Base-by-base conservation (phyloP, 2,329 filamentous ascomycete genomes). In the Colletotrichum sp. region DNA sequence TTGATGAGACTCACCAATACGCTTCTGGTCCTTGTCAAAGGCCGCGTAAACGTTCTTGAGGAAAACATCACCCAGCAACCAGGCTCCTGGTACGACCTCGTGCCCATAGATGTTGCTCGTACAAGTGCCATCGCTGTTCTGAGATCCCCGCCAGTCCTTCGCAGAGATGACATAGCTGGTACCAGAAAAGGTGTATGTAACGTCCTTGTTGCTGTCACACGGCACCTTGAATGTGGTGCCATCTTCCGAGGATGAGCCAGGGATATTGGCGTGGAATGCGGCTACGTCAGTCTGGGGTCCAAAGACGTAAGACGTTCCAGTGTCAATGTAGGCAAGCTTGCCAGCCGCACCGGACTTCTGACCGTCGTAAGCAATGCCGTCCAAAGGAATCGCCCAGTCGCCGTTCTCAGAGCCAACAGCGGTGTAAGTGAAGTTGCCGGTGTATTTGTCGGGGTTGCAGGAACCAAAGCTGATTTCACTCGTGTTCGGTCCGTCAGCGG, bases 21-120 rank as follows among this genome's bases (percentile, higher is more conserved):
- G 90, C 59, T 83, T 85, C 78, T 92, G 81, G 77, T 96, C 95
- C 69, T 91, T 91, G 82, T 98, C 96, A 82, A 98, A 98, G 28
- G 97, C 93, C 2, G 92, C 88, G 82, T 98, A 98, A 19, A 98
- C 95, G 79, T 98, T 98, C 86, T 98, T 98, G 77, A 98, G 85
- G 80, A 98, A 98, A 1, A 94, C 91, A 78, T 96, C 95, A 3
- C 96, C 96, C 1, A 98, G 84, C n/a, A 98, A 88, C 95, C 95
- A 98, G 32, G 92, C 80, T 79, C 87, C 88, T 1, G 88, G 85
- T 63, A 95, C 92, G 16, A 94, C 91, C 81, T 93, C 90, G 30
- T 92, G 89, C 3, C 94, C 94, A 69, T 95, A 93, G 44, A 98
- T 91, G 79, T 94, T 96, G 82, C 94, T 96, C 22, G 91, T 89